A percentile compares a stretch with the other conserved stretches of the same genome.
Conservation (phyloP, 2,329 filamentous ascomycete species). For the Pseudogymnoascus sp. region DNA sequence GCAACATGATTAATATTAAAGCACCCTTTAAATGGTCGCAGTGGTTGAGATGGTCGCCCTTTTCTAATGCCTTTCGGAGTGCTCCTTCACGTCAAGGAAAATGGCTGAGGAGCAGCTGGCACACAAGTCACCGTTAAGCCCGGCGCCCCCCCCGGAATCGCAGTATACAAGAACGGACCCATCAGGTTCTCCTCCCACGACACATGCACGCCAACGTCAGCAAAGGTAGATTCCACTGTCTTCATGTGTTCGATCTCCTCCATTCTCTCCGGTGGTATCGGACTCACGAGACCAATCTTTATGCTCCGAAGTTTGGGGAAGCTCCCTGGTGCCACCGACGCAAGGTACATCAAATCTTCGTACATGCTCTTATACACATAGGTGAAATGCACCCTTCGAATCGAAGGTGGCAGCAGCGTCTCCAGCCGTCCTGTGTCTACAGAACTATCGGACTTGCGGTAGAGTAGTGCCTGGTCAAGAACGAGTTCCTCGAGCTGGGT, state of each 20-base stretch:
- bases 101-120: background rate
- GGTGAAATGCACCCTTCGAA: background rate
- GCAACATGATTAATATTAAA: no score
- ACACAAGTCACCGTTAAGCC: background rate
- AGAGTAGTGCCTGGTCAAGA: background rate
- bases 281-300: background rate
- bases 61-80: no score
- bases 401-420: background rate
- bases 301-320: background rate
- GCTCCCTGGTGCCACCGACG: background rate
- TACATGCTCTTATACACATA: background rate
- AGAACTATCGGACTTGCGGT: background rate
- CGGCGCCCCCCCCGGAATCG: background rate
- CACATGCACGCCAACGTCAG: background rate
- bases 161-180: background rate
- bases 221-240: background rate
- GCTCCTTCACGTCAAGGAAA: background rate
- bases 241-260: background rate
- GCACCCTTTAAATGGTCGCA: no score
- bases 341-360: background rate
- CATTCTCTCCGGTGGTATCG: background rate
- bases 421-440: background rate
- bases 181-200: background rate
- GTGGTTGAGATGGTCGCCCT: no score
- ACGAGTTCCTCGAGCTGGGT: background rate